Evolutionary conservation across 129 eudicot species (phyloP), one percentile per base, ranked within the genome.

Genomic region (Pulicaria dysenterica): DNA sequence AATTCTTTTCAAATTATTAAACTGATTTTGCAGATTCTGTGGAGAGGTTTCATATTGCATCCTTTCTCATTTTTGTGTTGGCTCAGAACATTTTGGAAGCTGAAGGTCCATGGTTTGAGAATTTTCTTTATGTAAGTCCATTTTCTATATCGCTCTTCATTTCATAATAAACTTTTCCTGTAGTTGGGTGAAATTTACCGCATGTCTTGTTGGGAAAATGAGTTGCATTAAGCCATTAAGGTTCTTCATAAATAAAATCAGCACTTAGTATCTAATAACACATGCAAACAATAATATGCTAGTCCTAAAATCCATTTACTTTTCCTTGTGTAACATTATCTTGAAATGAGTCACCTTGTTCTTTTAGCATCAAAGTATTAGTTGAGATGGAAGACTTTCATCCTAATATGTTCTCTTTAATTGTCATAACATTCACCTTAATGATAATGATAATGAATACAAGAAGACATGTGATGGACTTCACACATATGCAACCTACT

Each of bases 61-160:
- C 98, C 50, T 94, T 94, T 75, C 60, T 94, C 64, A 68, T 94
- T 73, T 90, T 90, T 83, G 90, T 94, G 72, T 77, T 94, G 81
- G 98, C 95, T 82, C 96, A 94, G 86, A 90, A 90, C 72, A 84
- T 94, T 43, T 77, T 79, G 73, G 98, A 94, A 83, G 96, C 96
- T 53, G 98, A 94, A 82, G 96, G 95, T 75, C 89, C 96, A 47
- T 94, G 98, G 98, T 88, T 94, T 66, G 81, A 80, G 69, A 94
- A 75, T 81, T 94, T 94, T 63, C 84, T 94, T 61, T 78, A 59
- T 72, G 98, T 94, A 85, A 90, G 96, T 87, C 57, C 10, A 19
- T 72, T 58, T 56, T 65, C 19, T 54, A 1, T 61, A 55, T 63
- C 17, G 37, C 31, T 34, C 11, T 11, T 24, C 31, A 24, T 24